These are phyloP conservation scores for Candolleomyces efflorescens DNA, from an alignment of 768 basidiomycete species.

Conservation along the genomic window DNA sequence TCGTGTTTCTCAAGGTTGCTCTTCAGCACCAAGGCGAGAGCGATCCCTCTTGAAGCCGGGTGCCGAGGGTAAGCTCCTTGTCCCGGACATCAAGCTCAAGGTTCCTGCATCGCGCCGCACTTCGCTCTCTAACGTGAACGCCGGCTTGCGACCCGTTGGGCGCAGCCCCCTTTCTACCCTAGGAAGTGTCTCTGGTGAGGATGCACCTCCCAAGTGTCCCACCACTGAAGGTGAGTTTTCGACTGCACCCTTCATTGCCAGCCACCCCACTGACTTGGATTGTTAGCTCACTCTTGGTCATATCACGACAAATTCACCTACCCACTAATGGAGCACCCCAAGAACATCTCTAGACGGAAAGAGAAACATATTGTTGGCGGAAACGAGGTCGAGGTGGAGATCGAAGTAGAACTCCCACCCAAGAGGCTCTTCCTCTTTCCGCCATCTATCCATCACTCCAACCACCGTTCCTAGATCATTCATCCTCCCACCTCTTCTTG, in stretches of 20 bases:
- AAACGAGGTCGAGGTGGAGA: constrained; percentile 47
- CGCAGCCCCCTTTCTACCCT: constrained; percentile 30
- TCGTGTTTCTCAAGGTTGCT: too few species aligned
- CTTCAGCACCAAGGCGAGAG: constrained; percentile 29
- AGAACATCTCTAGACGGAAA: constrained; percentile 45
- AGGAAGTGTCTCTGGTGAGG: constrained; percentile 22
- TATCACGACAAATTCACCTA: constrained; percentile 72
- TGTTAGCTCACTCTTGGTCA: constrained; percentile 65
- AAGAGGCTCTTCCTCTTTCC: constrained; percentile 73
- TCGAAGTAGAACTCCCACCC: constrained; percentile 49
- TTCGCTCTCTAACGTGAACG: constrained; percentile 29
- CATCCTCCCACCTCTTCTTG: too few species aligned
- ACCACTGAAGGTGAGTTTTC: constrained; percentile 48
- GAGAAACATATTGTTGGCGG: constrained; percentile 50
- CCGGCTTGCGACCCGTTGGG: constrained; percentile 18
- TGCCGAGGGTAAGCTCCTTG: constrained; percentile 62
- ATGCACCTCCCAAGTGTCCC: constrained; percentile 30
- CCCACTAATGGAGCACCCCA: constrained; percentile 54
- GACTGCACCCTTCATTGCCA: not conserved
- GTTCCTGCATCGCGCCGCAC: constrained; percentile 27
- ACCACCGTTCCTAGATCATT: not conserved
- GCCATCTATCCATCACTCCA: constrained; percentile 16
- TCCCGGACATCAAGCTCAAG: constrained; percentile 39
- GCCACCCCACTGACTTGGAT: constrained; percentile 10
- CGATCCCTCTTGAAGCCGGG: constrained; percentile 53